Base-by-base conservation (phyloP, 805 yeast species). In the Metschnikowia aberdeeniae region DNA sequence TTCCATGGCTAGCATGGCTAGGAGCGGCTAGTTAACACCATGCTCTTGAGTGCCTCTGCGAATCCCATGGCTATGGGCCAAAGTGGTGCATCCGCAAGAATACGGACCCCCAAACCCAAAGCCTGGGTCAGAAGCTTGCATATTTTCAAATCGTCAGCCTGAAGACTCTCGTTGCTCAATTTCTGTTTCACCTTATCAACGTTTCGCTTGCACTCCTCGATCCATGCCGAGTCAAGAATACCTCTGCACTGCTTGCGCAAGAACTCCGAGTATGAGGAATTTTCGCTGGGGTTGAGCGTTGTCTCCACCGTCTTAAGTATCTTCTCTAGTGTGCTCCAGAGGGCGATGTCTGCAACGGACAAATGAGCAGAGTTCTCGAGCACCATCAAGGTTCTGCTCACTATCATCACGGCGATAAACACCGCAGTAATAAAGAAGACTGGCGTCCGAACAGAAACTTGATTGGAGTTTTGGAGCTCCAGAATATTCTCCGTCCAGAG, bases 31-130 rank as follows among this genome's bases (percentile, higher is more conserved):
- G 27, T 37, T 14, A 37, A 52, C 29, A 59, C 60, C 57, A 89
- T 75, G 28, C 81, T 76, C 58, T 83, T 85, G 55, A 85, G 69
- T 2, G 89, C 89, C 59, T 85, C 92, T 0, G 92, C 92, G 68
- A 85, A 84, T 14, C 83, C 77, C 61, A 86, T 67, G 0, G 89
- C 86, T 41, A 85, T 75, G 0, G 93, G 93, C 95, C 95, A 86
- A 22, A 86, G 84, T 12, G 93, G 93, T 0, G 90, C 90, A 68
- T 86, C 93, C 4, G 89, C 89, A 42, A 86, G 68, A 27, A 86
- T 82, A 54, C 89, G 69, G 10, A 86, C 86, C 34, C 93, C 95
- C 32, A 86, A 63, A 45, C 83, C 81, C 34, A 86, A 63, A 17
- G 82, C 58, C 81, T 76, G 41, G 76, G 70, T 14, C 82, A 78